Percentiles rank a stretch among this genome's conserved stretches.
These are phyloP conservation scores for Hyaloscypha bicolor DNA, from an alignment of 495 filamentous ascomycete species.

Conservation along the genomic window DNA sequence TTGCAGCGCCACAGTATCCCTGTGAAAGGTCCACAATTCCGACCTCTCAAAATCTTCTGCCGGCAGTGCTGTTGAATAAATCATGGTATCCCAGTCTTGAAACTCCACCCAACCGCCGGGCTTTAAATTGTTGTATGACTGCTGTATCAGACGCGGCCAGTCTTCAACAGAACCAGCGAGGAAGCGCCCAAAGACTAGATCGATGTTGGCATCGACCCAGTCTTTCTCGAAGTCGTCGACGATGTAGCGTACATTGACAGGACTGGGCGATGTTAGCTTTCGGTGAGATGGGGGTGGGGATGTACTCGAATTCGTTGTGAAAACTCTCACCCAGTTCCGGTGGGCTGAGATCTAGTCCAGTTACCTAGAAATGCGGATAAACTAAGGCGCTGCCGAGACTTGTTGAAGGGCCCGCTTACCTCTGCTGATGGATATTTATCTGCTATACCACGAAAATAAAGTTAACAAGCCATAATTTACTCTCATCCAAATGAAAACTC, in stretches of 20 bases:
- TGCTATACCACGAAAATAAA: too few relatives aligned
- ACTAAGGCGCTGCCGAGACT: too few relatives aligned
- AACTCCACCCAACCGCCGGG: slow-evolving; percentile 54
- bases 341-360: slow-evolving; percentile 7
- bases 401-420: too few relatives aligned
- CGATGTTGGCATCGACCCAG: slow-evolving; percentile 48
- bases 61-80: too few relatives aligned
- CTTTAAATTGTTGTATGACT: background rate
- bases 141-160: slow-evolving; percentile 8
- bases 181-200: slow-evolving; percentile 55
- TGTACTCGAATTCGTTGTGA: slow-evolving; percentile 7
- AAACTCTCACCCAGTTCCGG: slow-evolving; percentile 4
- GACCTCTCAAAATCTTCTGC: slow-evolving; percentile 29
- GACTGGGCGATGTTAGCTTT: slow-evolving; percentile 49
- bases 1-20: slow-evolving; percentile 32
- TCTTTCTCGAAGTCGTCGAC: slow-evolving; percentile 52
- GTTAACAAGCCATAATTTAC: too few relatives aligned
- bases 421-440: too few relatives aligned
- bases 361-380: too few relatives aligned
- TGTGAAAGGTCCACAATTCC: slow-evolving; percentile 8
- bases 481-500: too few relatives aligned
- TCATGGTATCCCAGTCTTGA: slow-evolving; percentile 30
- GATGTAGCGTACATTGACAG: slow-evolving; percentile 57
- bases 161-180: slow-evolving; percentile 32
- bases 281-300: background rate